phyloP scores from a whole-genome alignment of 1,284 basidiomycete species.

The Ustilago nuda region DNA sequence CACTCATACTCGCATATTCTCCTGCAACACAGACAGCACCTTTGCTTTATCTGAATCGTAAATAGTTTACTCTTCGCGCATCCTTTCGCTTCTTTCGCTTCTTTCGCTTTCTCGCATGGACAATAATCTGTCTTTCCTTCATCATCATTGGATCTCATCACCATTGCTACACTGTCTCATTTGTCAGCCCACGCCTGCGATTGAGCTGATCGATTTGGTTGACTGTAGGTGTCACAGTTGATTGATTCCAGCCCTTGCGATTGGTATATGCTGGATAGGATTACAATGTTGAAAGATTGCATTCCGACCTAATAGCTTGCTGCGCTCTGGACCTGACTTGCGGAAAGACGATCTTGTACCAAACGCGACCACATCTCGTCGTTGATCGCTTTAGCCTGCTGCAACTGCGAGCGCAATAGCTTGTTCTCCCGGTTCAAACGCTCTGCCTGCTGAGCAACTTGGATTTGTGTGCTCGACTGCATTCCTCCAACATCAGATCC shows the following conservation, averaged over 20 bases:
- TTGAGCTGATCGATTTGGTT: neutral
- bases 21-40: neutral
- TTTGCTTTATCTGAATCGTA: neutral
- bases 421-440: conserved; percentile 29
- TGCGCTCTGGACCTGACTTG: conserved; percentile 17
- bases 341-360: conserved; percentile 37
- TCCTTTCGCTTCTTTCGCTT: neutral
- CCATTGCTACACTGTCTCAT: neutral
- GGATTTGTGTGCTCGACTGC: conserved; percentile 6
- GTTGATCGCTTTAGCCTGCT: conserved; percentile 59
- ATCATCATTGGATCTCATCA: neutral
- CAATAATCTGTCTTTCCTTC: conserved; percentile 16
- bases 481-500: conserved; percentile 1
- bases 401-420: conserved; percentile 50
- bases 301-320: conserved; percentile 11
- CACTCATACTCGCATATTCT: neutral
- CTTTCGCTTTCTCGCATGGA: conserved; percentile 41
- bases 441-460: conserved; percentile 11
- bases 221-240: neutral
- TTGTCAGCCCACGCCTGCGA: neutral
- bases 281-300: conserved; percentile 4
- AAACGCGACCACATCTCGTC: conserved; percentile 60
- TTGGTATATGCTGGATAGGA: neutral
- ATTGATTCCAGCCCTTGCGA: neutral
- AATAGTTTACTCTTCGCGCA: neutral